Conservation (phyloP, 2,329 filamentous ascomycete genomes). For the Beauveria medogensis region DNA sequence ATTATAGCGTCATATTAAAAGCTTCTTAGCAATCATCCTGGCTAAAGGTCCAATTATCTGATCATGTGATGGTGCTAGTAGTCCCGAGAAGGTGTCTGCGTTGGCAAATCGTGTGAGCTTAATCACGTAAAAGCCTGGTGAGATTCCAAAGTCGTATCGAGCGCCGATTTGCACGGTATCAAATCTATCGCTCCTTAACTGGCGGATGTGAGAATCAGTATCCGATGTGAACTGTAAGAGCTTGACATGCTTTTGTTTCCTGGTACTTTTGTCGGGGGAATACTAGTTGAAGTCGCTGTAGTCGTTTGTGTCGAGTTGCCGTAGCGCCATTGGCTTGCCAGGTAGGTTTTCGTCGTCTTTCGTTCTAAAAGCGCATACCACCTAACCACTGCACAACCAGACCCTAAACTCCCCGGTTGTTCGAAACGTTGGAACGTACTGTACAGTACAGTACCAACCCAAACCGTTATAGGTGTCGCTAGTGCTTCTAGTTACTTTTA, state of each 20-base stretch:
- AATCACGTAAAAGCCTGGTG: neutral
- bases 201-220: slow-evolving; percentile 1
- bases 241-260: slow-evolving; percentile 1
- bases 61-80: slow-evolving; percentile 3
- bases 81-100: slow-evolving; percentile 4
- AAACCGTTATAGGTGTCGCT: too few species aligned
- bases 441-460: too few species aligned
- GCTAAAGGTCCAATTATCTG: slow-evolving; percentile 3
- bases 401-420: slow-evolving; percentile 1
- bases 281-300: neutral
- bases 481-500: too few species aligned
- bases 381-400: neutral
- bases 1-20: neutral
- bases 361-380: slow-evolving; percentile 1
- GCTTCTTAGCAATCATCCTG: neutral
- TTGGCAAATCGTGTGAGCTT: slow-evolving; percentile 2
- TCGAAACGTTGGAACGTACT: neutral
- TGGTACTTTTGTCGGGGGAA: neutral
- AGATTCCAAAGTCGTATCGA: slow-evolving; percentile 3
- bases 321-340: neutral
- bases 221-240: slow-evolving; percentile 1
- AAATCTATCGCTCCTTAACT: slow-evolving; percentile 1
- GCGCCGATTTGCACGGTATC: slow-evolving; percentile 4
- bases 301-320: slow-evolving; percentile 3
- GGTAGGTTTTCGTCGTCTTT: slow-evolving; percentile 3